Evolutionary conservation across 2,329 filamentous ascomycete species (phyloP), one percentile per base, ranked within the genome.

Genomic region (Neonectria neomacrospora): DNA sequence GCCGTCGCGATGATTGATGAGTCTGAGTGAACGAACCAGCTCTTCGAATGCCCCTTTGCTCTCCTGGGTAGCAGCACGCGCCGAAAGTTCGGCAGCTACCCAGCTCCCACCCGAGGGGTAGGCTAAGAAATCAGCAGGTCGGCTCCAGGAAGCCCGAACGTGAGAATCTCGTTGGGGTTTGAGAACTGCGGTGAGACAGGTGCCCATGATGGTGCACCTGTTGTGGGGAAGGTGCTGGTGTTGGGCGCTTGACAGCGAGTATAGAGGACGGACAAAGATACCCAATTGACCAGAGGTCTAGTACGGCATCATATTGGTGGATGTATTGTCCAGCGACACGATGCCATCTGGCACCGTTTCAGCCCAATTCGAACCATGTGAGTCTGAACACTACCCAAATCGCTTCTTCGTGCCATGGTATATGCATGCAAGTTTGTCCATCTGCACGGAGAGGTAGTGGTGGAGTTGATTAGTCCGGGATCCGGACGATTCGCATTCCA

Each of bases 261-360:
- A 70, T 66, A 61, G 63, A 61, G 67, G 71, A 58, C 53, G 55
- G 70, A 65, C 58, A 57, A 69, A 63, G 66, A 73, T 73, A 73
- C 71, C 71, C 71, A 67, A 68, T 65, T 66, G 67, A 70, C 63
- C 59, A 63, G 55, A 71, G 58, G 66, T 60, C 48, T 59, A 63
- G 58, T 50, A 63, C 63, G 61, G 66, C 64, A 66, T 59, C 58
- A 60, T 67, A 56, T 61, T 67, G 68, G 68, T 48, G 64, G 66
- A 65, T 64, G 67, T 71, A 68, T 75, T 73, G 71, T 78, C 81
- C 81, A 83, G 78, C 78, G 77, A 80, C 71, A 75, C 74, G 66
- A 69, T 78, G 81, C 80, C 82, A 84, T 80, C 80, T 84, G 80
- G 80, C 81, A 78, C 64, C 54, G 62, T 72, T 71, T 63, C 63